These are phyloP conservation scores for Coniochaeta hoffmannii DNA, from an alignment of 2,329 filamentous ascomycete species.

Conservation along the genomic window DNA sequence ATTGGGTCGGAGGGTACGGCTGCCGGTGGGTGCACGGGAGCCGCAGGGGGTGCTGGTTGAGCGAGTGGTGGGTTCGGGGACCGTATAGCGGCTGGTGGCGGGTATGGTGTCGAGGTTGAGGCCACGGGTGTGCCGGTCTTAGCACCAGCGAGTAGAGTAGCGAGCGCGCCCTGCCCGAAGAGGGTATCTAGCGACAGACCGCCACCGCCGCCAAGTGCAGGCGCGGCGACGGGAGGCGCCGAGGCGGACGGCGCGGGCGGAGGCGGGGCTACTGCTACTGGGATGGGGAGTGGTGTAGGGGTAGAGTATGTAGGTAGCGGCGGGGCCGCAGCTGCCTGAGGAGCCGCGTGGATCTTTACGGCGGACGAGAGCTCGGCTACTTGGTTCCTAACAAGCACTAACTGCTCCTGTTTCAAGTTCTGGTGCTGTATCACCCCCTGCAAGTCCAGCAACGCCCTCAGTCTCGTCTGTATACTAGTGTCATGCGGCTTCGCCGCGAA, in stretches of 20 bases:
- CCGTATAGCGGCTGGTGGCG: conserved; percentile 27
- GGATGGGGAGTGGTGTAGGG: conserved; percentile 19
- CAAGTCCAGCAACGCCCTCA: conserved; percentile 80
- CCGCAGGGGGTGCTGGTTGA: conserved; percentile 20
- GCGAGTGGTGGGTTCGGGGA: conserved; percentile 40
- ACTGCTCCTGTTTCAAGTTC: conserved; percentile 70
- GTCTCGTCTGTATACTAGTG: conserved; percentile 64
- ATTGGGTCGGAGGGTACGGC: conserved; percentile 37
- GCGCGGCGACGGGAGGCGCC: conserved; percentile 9
- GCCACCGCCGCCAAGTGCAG: background rate
- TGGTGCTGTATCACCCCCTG: conserved; percentile 73
- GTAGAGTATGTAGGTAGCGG: conserved; percentile 15
- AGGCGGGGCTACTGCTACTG: conserved; percentile 26
- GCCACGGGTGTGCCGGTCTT: conserved; percentile 40
- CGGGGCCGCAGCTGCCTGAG: conserved; percentile 19
- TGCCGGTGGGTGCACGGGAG: too few species aligned
- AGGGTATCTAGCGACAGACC: conserved; percentile 48
- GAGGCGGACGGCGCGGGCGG: conserved; percentile 24
- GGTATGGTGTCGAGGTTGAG: conserved; percentile 36
- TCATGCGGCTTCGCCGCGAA: conserved; percentile 73
- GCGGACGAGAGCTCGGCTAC: conserved; percentile 61
- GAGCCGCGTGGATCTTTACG: conserved; percentile 49
- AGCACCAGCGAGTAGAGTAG: conserved; percentile 42
- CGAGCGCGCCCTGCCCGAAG: conserved; percentile 52
- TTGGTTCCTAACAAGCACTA: conserved; percentile 78